Evolutionary conservation across 352 stramenopile species (phyloP), one percentile per base, ranked within the genome.

Genomic region (Globisporangium sylvaticum): DNA sequence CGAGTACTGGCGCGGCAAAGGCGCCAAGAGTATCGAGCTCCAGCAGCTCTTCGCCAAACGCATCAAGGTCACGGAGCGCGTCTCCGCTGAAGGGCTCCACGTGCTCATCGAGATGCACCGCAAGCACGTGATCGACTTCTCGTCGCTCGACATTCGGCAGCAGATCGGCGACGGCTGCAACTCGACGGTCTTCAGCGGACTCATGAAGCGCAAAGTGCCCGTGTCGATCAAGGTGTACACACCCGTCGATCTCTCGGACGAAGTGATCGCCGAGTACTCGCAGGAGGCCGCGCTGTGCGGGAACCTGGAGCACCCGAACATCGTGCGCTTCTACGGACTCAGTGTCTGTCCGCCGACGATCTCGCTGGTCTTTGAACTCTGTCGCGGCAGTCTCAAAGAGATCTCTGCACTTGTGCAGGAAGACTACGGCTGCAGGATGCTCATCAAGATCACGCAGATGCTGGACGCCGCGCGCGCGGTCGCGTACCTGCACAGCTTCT

Each of bases 151-250:
- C 50, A 32, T 90, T 31, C 77, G 78, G 31, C 66, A 79, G 32
- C 76, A 74, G 4, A 87, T 90, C 55, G 78, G 79, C 31, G 69
- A 78, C 10, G 78, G 80, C 6, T 70, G 65, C n/a, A 85, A 74
- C 63, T 78, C 69, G 29, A 71, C 78, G 2, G 77, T 89, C 32
- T 88, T 83, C 74, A 77, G 77, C 22, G 76, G 79, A 15, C 48
- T 84, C 2, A 56, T 89, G 31, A 73, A 80, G 24, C 75, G 77
- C 31, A 75, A 64, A 10, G 83, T 72, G 1, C 61, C 83, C 10
- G 83, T 91, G 4, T 83, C 83, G 25, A 68, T 89, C 52, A 91
- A 92, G 65, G 80, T 91, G 22, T 92, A 90, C 72, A 87, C 82
- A 22, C 84, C 82, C 5, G 66, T 61, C 0, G 75, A 86, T 24